Conservation (phyloP, 129 eudicot species). For the Erigeron canadensis region DNA sequence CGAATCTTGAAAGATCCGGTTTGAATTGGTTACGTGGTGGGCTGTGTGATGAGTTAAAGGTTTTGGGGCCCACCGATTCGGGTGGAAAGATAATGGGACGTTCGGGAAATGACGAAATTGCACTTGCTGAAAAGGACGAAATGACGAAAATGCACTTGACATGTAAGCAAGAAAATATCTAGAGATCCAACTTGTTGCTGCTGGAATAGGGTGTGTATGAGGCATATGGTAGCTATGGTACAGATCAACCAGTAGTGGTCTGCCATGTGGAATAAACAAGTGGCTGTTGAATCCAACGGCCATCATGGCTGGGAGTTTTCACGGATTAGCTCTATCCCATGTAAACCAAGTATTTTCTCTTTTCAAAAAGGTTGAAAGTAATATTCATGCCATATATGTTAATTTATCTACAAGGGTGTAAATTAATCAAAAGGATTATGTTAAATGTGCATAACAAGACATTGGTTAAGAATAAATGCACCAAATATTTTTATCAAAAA, state of each 20-base stretch:
- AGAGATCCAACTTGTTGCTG: neutral
- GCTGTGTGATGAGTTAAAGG: constrained; percentile 39
- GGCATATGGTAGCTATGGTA: constrained; percentile 1
- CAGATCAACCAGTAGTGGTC: neutral
- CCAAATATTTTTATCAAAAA: too few relatives aligned
- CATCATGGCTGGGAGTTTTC: neutral
- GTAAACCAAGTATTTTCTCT: too few relatives aligned
- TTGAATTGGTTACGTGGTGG: constrained; percentile 47
- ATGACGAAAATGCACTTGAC: neutral
- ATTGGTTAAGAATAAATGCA: too few relatives aligned
- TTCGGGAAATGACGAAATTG: constrained; percentile 20
- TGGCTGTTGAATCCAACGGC: neutral
- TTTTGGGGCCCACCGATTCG: constrained; percentile 19
- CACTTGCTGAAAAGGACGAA: neutral
- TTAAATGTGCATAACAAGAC: too few relatives aligned
- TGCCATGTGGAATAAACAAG: constrained; percentile 10
- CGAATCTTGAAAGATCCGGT: constrained; percentile 45
- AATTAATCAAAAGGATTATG: too few relatives aligned
- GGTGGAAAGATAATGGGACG: neutral
- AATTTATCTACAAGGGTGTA: too few relatives aligned
- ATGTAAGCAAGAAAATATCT: constrained; percentile 42
- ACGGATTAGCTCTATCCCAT: too few relatives aligned
- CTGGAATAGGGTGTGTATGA: neutral
- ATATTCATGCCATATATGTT: too few relatives aligned
- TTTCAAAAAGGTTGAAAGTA: too few relatives aligned